Evolutionary conservation across 164 flowering plant genomes (phyloP).

Genomic region (Malania oleifera): DNA sequence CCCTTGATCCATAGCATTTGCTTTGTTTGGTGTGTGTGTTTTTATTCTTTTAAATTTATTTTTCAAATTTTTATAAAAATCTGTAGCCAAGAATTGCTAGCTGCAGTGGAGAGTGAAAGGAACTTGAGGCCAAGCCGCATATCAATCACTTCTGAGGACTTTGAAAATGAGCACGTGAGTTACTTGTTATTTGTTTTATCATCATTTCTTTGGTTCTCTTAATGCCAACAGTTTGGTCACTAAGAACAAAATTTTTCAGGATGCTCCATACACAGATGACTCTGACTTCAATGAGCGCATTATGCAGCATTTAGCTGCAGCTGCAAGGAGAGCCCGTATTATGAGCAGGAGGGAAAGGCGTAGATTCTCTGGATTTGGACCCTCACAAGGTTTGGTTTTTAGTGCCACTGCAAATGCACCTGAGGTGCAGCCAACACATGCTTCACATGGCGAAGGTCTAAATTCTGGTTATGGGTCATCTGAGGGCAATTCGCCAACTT

Average conservation of each 20-base stretch:
- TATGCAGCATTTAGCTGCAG: slow-evolving; percentile 58
- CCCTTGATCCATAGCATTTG: too few relatives aligned
- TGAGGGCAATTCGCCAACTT: slow-evolving; percentile 20
- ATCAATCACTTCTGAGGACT: slow-evolving; percentile 27
- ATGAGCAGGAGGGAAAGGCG: slow-evolving; percentile 41
- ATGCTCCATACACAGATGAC: slow-evolving; percentile 31
- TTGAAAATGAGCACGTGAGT: slow-evolving; percentile 36
- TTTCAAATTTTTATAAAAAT: background rate
- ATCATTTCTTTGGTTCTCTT: background rate
- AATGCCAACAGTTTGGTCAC: background rate
- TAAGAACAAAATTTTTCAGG: slow-evolving; percentile 32
- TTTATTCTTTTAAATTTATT: too few relatives aligned
- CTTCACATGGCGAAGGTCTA: slow-evolving; percentile 17
- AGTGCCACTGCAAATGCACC: slow-evolving; percentile 26
- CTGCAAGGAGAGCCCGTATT: slow-evolving; percentile 37
- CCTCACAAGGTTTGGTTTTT: slow-evolving; percentile 28
- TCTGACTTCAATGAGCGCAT: slow-evolving; percentile 53
- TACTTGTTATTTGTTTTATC: background rate
- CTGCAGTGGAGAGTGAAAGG: slow-evolving; percentile 50
- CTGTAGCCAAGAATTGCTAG: slow-evolving; percentile 70
- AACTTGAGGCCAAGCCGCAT: slow-evolving; percentile 30
- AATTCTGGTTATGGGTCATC: slow-evolving; percentile 15
- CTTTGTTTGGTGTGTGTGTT: too few relatives aligned
- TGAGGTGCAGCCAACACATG: slow-evolving; percentile 12
- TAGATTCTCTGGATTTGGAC: slow-evolving; percentile 30